Evolutionary conservation across 495 filamentous ascomycete genomes (phyloP).

Genomic region (Xylaria longipes): DNA sequence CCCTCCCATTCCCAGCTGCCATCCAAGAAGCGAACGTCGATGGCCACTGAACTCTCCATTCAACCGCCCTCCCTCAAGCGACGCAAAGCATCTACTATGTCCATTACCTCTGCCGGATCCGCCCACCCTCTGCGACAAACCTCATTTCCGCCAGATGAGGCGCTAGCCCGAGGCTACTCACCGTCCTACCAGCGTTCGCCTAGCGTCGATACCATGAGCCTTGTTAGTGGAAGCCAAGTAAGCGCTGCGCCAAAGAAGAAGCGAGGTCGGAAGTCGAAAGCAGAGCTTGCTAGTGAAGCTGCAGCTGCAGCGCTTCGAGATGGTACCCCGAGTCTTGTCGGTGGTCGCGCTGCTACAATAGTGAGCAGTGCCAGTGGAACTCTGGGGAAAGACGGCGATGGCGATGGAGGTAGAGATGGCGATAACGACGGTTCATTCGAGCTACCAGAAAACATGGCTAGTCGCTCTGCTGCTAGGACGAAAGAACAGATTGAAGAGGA

Average conservation of each 20-base stretch:
- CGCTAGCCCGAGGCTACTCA: conserved; percentile 46
- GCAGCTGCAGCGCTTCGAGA: conserved; percentile 43
- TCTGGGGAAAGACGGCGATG: conserved; percentile 48
- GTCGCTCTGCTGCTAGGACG: conserved; percentile 55
- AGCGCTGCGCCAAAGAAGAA: conserved; percentile 64
- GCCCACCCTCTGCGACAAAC: conserved; percentile 86
- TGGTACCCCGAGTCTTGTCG: conserved; percentile 51
- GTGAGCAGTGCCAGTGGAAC: conserved; percentile 51
- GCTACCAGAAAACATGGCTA: conserved; percentile 65
- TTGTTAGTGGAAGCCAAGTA: conserved; percentile 70
- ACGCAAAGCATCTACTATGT: conserved; percentile 67
- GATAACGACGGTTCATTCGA: conserved; percentile 72
- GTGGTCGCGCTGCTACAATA: conserved; percentile 56
- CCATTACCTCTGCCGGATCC: conserved; percentile 53
- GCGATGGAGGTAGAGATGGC: conserved; percentile 62
- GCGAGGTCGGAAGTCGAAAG: conserved; percentile 72
- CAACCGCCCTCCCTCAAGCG: conserved; percentile 60
- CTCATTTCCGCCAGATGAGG: conserved; percentile 75
- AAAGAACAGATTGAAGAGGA: conserved; percentile 75
- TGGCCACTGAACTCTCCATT: conserved; percentile 48
- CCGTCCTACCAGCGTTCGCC: conserved; percentile 65
- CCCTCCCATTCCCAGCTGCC: conserved; percentile 55
- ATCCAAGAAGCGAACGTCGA: conserved; percentile 65
- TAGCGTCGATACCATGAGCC: conserved; percentile 67
- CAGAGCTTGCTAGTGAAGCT: conserved; percentile 58